A percentile compares a stretch with the other conserved stretches of the same genome.
phyloP scores from a whole-genome alignment of 768 basidiomycete genomes.

The Pleurotus platypus region DNA sequence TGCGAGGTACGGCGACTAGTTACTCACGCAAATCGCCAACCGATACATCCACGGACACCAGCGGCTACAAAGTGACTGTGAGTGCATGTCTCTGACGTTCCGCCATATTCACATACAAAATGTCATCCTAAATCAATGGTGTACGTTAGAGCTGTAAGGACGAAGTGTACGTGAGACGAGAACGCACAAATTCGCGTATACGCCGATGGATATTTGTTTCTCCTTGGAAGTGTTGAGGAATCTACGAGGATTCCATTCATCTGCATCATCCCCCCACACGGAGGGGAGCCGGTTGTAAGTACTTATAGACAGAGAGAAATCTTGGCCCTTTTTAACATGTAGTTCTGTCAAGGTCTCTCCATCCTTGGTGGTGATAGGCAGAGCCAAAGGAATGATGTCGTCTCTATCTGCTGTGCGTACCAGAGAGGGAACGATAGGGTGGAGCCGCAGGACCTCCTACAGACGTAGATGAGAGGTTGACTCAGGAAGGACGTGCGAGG shows the following conservation, averaged over 20 bases:
- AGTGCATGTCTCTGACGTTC: background rate
- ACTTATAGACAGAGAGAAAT: constrained; percentile 28
- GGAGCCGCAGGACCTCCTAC: constrained; percentile 26
- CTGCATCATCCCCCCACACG: constrained; percentile 18
- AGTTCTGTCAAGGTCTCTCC: constrained; percentile 30
- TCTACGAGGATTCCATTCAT: constrained; percentile 16
- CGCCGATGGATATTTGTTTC: constrained; percentile 17
- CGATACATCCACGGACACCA: constrained; percentile 11
- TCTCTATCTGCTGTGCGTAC: constrained; percentile 21
- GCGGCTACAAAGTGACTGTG: background rate
- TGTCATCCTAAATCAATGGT: background rate
- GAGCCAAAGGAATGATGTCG: constrained; percentile 39
- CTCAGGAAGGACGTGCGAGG: background rate
- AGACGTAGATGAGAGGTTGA: background rate
- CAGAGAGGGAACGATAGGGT: constrained; percentile 24
- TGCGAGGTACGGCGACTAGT: background rate
- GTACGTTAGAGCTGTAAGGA: too few species aligned
- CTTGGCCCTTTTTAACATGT: constrained; percentile 29
- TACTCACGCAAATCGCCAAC: constrained; percentile 13
- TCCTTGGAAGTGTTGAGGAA: constrained; percentile 11
- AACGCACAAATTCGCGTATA: constrained; percentile 23
- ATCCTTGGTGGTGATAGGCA: constrained; percentile 27
- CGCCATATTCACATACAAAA: background rate
- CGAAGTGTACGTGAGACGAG: too few species aligned
- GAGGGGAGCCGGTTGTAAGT: constrained; percentile 23